A percentile compares a stretch with the other conserved stretches of the same genome.
Evolutionary conservation across 179 eudicot species (phyloP).

Genomic region (Amaranthus tricolor): DNA sequence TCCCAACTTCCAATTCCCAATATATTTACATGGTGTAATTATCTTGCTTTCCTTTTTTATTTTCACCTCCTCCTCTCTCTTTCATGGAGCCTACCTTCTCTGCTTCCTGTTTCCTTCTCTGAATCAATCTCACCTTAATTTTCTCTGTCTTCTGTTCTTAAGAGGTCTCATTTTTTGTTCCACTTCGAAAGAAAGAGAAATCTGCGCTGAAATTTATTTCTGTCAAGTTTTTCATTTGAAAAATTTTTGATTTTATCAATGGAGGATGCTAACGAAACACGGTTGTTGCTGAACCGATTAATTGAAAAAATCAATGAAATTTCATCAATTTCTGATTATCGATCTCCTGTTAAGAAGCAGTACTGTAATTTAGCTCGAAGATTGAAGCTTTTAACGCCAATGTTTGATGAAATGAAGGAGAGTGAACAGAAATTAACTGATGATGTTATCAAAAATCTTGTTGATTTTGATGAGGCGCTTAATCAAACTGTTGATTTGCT

Average conservation of each 20-base stretch:
- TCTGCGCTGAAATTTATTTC: conserved; percentile 1
- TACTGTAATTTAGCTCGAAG: conserved; percentile 71
- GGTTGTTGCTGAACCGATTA: conserved; percentile 40
- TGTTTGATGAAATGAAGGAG: conserved; percentile 89
- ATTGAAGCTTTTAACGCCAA: conserved; percentile 71
- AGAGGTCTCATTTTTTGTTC: neutral
- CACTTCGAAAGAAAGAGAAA: neutral
- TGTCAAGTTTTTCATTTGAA: neutral
- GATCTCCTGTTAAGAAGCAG: conserved; percentile 57
- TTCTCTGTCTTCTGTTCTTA: neutral
- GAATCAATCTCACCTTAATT: neutral
- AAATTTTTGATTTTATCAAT: conserved; percentile 14
- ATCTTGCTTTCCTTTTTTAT: neutral
- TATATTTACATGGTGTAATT: neutral
- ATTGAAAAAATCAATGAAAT: conserved; percentile 57
- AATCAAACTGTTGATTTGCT: conserved; percentile 63
- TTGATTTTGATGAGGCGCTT: conserved; percentile 37
- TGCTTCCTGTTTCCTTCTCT: conserved; percentile 9
- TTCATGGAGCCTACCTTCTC: conserved; percentile 29
- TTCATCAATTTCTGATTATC: conserved; percentile 53
- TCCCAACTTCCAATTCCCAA: neutral
- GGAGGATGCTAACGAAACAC: conserved; percentile 61
- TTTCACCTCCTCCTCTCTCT: conserved; percentile 22
- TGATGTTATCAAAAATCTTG: conserved; percentile 37
- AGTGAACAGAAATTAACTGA: conserved; percentile 34